These are phyloP conservation scores for Uronychia setigera DNA, from an alignment of 73 alveolate genomes.

Conservation along the genomic window DNA sequence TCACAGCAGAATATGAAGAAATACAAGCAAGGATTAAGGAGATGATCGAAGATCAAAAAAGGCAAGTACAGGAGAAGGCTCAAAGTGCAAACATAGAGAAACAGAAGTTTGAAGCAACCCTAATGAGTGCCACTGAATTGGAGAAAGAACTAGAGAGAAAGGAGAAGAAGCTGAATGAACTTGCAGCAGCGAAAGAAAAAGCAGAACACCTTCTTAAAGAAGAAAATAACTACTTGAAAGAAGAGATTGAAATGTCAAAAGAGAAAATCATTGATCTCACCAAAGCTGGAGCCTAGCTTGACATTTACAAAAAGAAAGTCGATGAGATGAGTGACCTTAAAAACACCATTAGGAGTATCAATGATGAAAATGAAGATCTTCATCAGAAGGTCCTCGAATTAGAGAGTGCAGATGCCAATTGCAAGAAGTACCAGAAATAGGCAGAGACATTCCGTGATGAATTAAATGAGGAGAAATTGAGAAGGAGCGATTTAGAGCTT, in stretches of 20 bases:
- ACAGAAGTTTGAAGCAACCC: conserved; percentile 8
- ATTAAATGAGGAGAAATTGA: background rate
- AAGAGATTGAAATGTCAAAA: conserved; percentile 18
- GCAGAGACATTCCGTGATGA: background rate
- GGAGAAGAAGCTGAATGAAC: conserved; percentile 33
- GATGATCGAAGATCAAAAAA: background rate
- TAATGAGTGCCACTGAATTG: conserved; percentile 19
- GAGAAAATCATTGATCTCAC: conserved; percentile 18
- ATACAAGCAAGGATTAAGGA: background rate
- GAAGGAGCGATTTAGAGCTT: background rate
- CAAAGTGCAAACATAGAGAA: conserved; percentile 17
- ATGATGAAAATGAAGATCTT: conserved; percentile 22
- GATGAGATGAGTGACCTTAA: background rate
- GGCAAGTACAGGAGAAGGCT: conserved; percentile 21
- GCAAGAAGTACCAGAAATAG: background rate
- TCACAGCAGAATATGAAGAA: background rate
- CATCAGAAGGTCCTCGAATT: conserved; percentile 9
- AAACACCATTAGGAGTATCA: background rate
- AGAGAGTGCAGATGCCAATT: conserved; percentile 4
- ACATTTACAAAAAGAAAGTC: conserved; percentile 22
- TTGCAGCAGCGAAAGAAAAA: background rate
- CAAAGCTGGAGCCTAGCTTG: conserved; percentile 22
- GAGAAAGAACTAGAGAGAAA: conserved; percentile 26
- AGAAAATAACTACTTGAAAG: conserved; percentile 27
- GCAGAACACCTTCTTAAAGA: background rate